Evolutionary conservation across 1,284 basidiomycete species (phyloP), one percentile per base, ranked within the genome.

Genomic region (Tilletia caries): DNA sequence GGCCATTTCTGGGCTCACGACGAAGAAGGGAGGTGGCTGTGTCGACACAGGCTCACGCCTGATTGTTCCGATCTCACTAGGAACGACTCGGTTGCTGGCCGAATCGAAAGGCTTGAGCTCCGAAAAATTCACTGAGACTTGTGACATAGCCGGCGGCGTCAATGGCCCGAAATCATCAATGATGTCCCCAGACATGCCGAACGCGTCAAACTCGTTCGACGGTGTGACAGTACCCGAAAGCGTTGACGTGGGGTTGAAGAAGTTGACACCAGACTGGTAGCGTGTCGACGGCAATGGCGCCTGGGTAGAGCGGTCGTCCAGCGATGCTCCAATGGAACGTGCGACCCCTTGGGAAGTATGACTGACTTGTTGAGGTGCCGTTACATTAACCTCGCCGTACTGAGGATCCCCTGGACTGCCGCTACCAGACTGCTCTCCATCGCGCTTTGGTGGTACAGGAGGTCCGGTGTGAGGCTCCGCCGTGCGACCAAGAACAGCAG

Each of bases 31-130:
- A 23, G 68, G 71, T 69, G n/a, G 44, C 68, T 43, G 68, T 69
- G 48, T 68, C 37, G 37, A 41, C 15, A 15, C 37, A 20, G 65
- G 41, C n/a, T 66, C 43, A 3, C 29, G 44, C 32, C 65, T 44
- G 69, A 76, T 71, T 32, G 73, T 76, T 0, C 75, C 75, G 32
- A 64, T 68, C 29, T 77, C 73, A 68, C 75, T 77, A 6, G 76
- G 68, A 20, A 75, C 71, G 23, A 76, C 76, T 23, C 78, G 66
- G 50, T 79, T 76, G 10, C 74, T 75, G 6, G 78, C 78, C 58
- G 76, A 78, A 46, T 79, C 78, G 64, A 73, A 74, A 18, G 78
- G 78, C 13, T 68, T 41, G 29, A 79, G 67, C 13, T 77, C 75
- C 20, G 69, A 67, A 41, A 44, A 1, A 66, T 66, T 18, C 69